Evolutionary conservation across 2,329 filamentous ascomycete genomes (phyloP), one percentile per base, ranked within the genome.

Genomic region (Ophiocordyceps camponoti-rufipedis): DNA sequence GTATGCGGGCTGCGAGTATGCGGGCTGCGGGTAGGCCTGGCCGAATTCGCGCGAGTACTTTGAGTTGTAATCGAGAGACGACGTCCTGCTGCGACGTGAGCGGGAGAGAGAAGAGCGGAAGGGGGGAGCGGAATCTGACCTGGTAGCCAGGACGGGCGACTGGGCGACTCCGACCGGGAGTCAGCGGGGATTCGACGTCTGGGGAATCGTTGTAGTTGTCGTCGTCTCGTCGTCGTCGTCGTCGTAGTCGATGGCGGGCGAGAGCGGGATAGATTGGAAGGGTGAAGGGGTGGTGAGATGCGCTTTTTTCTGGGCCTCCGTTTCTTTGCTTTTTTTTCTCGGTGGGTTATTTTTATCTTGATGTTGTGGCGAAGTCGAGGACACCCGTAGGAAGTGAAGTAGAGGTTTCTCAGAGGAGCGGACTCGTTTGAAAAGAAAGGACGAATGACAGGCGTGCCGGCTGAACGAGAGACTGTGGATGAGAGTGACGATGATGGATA

Each of bases 141-240:
- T 57, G 50, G 57, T 55, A 55, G 62, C 63, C 62, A 67, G 55
- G 56, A 47, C 60, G 54, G 57, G 54, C 58, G 53, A 55, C 51
- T 35, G 45, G 46, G 44, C 44, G 58, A 62, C 59, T 58, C 61
- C 58, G 49, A 48, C 58, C 58, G 56, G 59, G 62, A 65, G 62
- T 58, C 60, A 32, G 18, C 51, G 51, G 50, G 33, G 16, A 16
- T 23, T 23, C 23, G 23, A 23, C 23, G 23, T 23, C 23, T 23
- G 23, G 23, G 23, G 23, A 23, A 23, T 23, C 23, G 23, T 23
- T 23, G 23, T 5, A 5, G 23, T 23, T 2, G 32, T 35, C 16
- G 29, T 38, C 28, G 33, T 35, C 32, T 35, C 32, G 13, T 35
- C 10, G 35, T 38, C 14, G 14, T 38, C 14, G 35, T 16, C 14